phyloP scores from a whole-genome alignment of 176 grass and related monocot species.

The Poa pratensis region DNA sequence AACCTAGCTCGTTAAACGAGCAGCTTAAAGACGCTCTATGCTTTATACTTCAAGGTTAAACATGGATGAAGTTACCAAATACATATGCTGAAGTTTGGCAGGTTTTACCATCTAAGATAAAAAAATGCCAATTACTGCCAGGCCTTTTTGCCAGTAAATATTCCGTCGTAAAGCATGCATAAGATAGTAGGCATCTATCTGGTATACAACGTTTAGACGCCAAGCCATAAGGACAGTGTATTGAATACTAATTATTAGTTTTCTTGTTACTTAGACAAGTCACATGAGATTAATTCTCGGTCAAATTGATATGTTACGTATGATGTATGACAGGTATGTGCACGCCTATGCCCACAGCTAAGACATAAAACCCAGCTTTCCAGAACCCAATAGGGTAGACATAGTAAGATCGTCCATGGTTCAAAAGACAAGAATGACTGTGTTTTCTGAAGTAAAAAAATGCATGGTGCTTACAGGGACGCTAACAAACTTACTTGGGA shows the following conservation, averaged over 20 bases:
- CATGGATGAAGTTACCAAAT: conserved; percentile 4
- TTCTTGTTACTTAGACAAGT: not conserved
- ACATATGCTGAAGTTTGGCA: conserved; percentile 6
- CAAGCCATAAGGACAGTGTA: not conserved
- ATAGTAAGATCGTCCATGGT: not conserved
- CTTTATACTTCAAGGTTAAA: conserved; percentile 26
- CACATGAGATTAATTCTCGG: not conserved
- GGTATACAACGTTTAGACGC: not conserved
- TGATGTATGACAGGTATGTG: not conserved
- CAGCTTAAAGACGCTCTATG: not conserved
- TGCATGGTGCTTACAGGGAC: conserved; percentile 8
- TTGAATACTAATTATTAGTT: not conserved
- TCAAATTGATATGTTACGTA: conserved; percentile 14
- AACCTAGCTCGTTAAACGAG: not conserved
- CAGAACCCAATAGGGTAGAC: not conserved
- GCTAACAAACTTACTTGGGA: not conserved
- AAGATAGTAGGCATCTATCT: not conserved
- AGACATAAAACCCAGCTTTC: not conserved
- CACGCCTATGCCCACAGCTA: not conserved
- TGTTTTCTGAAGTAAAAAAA: not conserved
- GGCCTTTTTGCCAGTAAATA: not conserved
- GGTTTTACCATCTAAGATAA: conserved; percentile 23
- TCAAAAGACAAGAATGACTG: conserved; percentile 14
- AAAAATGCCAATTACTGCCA: not conserved
- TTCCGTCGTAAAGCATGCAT: not conserved